Percentiles rank a stretch among this genome's conserved stretches.
These are phyloP conservation scores for Apiospora malaysiana DNA, from an alignment of 2,329 filamentous ascomycete species.

Conservation along the genomic window DNA sequence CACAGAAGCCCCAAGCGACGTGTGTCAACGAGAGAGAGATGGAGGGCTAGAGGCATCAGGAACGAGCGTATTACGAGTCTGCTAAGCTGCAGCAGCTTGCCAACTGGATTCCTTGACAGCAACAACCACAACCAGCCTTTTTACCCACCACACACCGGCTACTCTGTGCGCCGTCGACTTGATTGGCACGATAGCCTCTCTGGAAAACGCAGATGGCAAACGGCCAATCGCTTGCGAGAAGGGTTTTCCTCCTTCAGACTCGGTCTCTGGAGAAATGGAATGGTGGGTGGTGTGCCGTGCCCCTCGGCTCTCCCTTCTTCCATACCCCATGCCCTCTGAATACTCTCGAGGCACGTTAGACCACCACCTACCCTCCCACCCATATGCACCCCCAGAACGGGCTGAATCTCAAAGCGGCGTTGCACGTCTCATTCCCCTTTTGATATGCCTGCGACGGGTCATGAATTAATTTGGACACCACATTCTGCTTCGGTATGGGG, in stretches of 20 bases:
- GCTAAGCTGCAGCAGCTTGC: not conserved
- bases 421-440: slow-evolving; percentile 11
- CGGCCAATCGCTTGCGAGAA: not conserved
- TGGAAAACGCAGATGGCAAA: not conserved
- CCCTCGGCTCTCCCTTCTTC: not conserved
- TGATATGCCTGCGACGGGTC: not conserved
- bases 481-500: not conserved
- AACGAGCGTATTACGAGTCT: not conserved
- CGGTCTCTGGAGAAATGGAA: not conserved
- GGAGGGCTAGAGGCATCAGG: not conserved
- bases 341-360: slow-evolving; percentile 7
- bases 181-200: slow-evolving; percentile 9
- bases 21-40: not conserved
- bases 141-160: slow-evolving; percentile 9
- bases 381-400: slow-evolving; percentile 1
- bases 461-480: slow-evolving; percentile 11
- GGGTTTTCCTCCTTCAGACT: not conserved
- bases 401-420: not conserved
- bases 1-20: not conserved
- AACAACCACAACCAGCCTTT: not conserved
- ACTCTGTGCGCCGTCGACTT: slow-evolving; percentile 1
- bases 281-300: not conserved
- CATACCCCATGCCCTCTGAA: not conserved
- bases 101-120: not conserved
- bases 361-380: not conserved